Conservation (phyloP, 306 rosid species). For the Ziziphus jujuba region DNA sequence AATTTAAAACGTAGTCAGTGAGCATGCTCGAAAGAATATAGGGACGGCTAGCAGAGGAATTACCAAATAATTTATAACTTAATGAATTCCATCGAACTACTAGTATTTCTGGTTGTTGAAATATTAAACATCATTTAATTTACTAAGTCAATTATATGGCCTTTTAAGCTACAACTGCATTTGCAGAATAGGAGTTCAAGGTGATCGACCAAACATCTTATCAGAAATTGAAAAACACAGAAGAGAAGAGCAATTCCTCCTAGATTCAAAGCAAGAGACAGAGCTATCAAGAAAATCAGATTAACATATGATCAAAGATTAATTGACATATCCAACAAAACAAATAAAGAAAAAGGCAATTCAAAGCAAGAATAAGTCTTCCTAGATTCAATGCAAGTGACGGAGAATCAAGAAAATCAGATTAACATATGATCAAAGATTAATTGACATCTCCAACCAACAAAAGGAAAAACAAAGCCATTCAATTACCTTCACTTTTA, state of each 20-base stretch:
- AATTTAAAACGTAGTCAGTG: too few relatives aligned
- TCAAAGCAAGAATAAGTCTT: not conserved
- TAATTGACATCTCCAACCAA: slow-evolving; percentile 3
- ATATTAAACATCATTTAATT: not conserved
- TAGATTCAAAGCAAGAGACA: not conserved
- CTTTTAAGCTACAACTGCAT: not conserved
- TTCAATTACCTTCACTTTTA: slow-evolving; percentile 41
- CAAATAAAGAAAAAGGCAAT: too few relatives aligned
- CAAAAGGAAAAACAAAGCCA: not conserved
- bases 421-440: not conserved
- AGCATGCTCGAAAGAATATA: too few relatives aligned
- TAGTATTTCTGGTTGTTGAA: not conserved
- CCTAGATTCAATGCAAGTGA: not conserved
- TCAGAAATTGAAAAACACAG: not conserved
- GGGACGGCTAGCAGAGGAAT: too few relatives aligned
- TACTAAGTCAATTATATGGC: not conserved
- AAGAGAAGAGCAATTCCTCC: not conserved
- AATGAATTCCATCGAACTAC: not conserved
- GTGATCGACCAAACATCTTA: not conserved
- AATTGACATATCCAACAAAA: slow-evolving; percentile 1
- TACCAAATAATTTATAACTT: too few relatives aligned
- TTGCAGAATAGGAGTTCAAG: not conserved
- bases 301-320: not conserved
- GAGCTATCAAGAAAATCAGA: not conserved
- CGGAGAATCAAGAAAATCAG: not conserved